Percentiles rank a stretch among this genome's conserved stretches.
These are phyloP conservation scores for Nematocida sp. DNA, from an alignment of 371 early-diverging fungal species.

Conservation along the genomic window DNA sequence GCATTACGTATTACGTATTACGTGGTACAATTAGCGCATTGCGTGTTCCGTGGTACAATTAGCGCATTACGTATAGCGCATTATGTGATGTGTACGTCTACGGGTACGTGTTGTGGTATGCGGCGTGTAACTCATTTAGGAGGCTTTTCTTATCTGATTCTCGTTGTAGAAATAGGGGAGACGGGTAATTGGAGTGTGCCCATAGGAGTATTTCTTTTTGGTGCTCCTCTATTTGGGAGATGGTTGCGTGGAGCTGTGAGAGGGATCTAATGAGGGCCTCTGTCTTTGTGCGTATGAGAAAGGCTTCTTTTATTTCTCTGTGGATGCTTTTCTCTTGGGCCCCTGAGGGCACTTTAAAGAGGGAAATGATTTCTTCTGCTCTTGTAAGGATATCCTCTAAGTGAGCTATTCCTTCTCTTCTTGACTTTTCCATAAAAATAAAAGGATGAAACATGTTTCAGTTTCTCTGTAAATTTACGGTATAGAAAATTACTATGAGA, in stretches of 20 bases:
- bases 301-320: constrained; percentile 41
- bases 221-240: constrained; percentile 16
- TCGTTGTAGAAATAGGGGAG: too few relatives aligned
- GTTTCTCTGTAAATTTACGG: not conserved
- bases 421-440: constrained; percentile 49
- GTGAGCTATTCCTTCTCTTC: constrained; percentile 21
- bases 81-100: too few relatives aligned
- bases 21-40: too few relatives aligned
- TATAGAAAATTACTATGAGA: not conserved
- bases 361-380: constrained; percentile 27
- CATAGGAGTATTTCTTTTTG: not conserved
- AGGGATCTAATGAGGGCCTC: constrained; percentile 18
- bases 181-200: constrained; percentile 1
- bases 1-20: too few relatives aligned
- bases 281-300: constrained; percentile 40
- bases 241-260: constrained; percentile 5
- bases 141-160: constrained; percentile 1
- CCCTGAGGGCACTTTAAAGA: not conserved
- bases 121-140: too few relatives aligned
- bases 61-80: too few relatives aligned
- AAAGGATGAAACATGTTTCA: constrained; percentile 45
- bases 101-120: too few relatives aligned
- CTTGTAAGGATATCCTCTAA: constrained; percentile 42
- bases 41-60: too few relatives aligned
- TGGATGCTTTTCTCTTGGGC: constrained; percentile 43